Percentiles rank a stretch among this genome's conserved stretches.
Conservation (phyloP, 1,139 yeast species). For the Taphrina confusa region DNA sequence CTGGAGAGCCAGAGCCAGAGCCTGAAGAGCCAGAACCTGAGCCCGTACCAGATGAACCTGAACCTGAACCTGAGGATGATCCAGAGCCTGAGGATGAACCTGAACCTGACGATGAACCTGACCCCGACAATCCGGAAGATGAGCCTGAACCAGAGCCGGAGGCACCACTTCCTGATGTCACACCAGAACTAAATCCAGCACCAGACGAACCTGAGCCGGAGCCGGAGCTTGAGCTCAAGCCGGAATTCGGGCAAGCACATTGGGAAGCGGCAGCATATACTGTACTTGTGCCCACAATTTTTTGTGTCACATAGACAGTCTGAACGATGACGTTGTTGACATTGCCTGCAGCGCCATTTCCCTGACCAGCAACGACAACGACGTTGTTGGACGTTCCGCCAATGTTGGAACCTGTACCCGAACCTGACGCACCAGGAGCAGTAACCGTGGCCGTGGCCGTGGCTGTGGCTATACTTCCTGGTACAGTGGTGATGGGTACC, state of each 20-base stretch:
- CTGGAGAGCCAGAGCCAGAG: no score
- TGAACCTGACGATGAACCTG: not conserved
- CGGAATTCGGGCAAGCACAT: slow-evolving; percentile 6
- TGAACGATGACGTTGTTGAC: not conserved
- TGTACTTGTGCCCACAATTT: not conserved
- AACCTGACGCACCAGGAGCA: no score
- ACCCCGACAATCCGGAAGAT: no score
- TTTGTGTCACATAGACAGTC: slow-evolving; percentile 5
- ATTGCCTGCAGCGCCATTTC: not conserved
- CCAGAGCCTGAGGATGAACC: slow-evolving; percentile 3
- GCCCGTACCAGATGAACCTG: not conserved
- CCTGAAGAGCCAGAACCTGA: not conserved
- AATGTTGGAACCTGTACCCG: not conserved
- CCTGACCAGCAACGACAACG: no score
- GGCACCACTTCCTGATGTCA: not conserved
- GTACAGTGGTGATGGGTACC: not conserved
- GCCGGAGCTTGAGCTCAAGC: not conserved
- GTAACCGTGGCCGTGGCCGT: not conserved
- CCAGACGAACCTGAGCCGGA: not conserved
- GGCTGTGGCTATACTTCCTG: not conserved
- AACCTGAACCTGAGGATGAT: not conserved
- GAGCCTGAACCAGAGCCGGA: not conserved
- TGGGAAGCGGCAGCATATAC: slow-evolving; percentile 4
- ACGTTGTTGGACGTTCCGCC: no score
- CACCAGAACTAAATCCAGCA: not conserved